These are phyloP conservation scores for Agastache rugosa DNA, from an alignment of 257 asterid species.

Conservation along the genomic window DNA sequence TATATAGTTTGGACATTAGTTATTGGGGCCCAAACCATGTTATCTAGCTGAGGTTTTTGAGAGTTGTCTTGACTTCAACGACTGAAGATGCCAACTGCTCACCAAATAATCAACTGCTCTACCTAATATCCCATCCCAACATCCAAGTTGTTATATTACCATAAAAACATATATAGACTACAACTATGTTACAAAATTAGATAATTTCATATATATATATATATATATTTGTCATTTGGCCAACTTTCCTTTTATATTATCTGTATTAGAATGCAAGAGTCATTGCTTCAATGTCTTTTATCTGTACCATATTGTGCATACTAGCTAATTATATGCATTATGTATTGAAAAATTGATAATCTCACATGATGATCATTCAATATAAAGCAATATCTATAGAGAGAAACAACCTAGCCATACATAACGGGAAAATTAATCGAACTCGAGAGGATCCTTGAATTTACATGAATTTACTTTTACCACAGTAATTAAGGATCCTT, in stretches of 20 bases:
- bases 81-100: constrained; percentile 48
- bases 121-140: constrained; percentile 45
- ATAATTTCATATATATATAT: neutral
- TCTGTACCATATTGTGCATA: neutral
- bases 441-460: too few species aligned
- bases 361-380: too few species aligned
- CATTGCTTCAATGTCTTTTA: neutral
- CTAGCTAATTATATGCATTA: neutral
- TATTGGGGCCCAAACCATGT: constrained; percentile 11
- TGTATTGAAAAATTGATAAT: neutral
- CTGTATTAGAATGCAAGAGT: neutral
- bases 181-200: neutral
- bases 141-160: constrained; percentile 34
- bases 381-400: too few species aligned
- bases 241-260: constrained; percentile 7
- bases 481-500: too few species aligned
- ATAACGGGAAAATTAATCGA: too few species aligned
- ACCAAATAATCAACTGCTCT: constrained; percentile 35
- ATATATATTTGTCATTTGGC: neutral
- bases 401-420: too few species aligned
- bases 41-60: neutral
- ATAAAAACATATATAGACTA: neutral
- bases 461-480: too few species aligned
- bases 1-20: neutral
- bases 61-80: constrained; percentile 41